phyloP scores from a whole-genome alignment of 2,329 filamentous ascomycete genomes.

The Sordariomycetes sp. region DNA sequence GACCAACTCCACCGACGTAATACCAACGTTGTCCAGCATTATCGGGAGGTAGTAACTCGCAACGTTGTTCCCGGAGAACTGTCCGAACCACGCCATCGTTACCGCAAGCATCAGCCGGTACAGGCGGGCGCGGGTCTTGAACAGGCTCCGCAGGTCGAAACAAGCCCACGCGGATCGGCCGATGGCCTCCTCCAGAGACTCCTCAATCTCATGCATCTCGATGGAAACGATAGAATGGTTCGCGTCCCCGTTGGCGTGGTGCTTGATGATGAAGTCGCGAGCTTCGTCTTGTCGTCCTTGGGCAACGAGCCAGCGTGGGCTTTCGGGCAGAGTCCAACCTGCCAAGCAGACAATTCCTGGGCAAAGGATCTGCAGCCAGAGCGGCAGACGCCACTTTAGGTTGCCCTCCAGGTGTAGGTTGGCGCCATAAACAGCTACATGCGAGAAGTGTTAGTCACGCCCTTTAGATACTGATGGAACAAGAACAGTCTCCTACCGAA shows the following conservation, averaged over 20 bases:
- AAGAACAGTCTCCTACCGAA: slow-evolving; percentile 18
- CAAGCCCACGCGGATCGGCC: slow-evolving; percentile 42
- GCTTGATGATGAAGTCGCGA: slow-evolving; percentile 29
- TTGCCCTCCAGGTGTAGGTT: slow-evolving; percentile 16
- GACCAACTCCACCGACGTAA: slow-evolving; percentile 32
- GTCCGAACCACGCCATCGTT: slow-evolving; percentile 39
- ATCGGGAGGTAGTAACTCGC: slow-evolving; percentile 43
- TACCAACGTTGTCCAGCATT: slow-evolving; percentile 37
- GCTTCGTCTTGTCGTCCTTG: slow-evolving; percentile 29
- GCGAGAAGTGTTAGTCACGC: slow-evolving; percentile 7
- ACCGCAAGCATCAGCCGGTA: slow-evolving; percentile 40
- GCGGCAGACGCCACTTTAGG: slow-evolving; percentile 33
- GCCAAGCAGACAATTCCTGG: slow-evolving; percentile 33
- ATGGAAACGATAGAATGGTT: slow-evolving; percentile 27
- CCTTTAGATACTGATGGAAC: not conserved
- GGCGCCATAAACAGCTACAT: slow-evolving; percentile 29
- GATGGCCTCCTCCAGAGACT: slow-evolving; percentile 33
- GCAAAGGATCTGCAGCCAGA: slow-evolving; percentile 40
- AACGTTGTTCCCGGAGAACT: slow-evolving; percentile 38
- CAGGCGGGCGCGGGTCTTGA: slow-evolving; percentile 34
- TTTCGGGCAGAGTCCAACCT: slow-evolving; percentile 34
- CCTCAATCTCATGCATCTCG: slow-evolving; percentile 39
- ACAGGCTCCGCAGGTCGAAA: slow-evolving; percentile 45
- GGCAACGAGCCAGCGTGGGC: slow-evolving; percentile 32
- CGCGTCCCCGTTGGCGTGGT: slow-evolving; percentile 38